phyloP scores from a whole-genome alignment of 495 filamentous ascomycete species.

The Cenococcum geophilum region DNA sequence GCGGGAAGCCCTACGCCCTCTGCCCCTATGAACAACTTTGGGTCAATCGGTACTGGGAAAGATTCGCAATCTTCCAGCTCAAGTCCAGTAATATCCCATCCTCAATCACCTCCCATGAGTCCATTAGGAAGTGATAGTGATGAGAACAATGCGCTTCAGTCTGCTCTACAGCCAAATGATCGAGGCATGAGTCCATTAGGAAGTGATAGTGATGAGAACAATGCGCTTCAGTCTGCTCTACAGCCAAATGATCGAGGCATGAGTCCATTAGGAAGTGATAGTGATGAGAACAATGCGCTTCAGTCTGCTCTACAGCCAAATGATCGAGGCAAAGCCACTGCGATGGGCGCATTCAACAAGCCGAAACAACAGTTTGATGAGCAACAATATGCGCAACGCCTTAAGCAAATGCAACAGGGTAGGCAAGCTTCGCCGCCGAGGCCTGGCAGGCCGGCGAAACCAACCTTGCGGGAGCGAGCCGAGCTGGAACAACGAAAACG shows the following conservation, averaged over 20 bases:
- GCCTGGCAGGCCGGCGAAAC: constrained; percentile 22
- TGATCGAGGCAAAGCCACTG: constrained; percentile 80
- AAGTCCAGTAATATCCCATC: constrained; percentile 45
- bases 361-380: constrained; percentile 72
- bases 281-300: constrained; percentile 53
- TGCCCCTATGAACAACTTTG: constrained; percentile 28
- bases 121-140: constrained; percentile 66
- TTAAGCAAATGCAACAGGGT: constrained; percentile 69
- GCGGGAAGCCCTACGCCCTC: constrained; percentile 50
- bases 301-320: constrained; percentile 60
- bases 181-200: constrained; percentile 66
- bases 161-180: constrained; percentile 66
- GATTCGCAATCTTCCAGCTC: constrained; percentile 33
- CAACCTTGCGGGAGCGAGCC: constrained; percentile 27
- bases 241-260: constrained; percentile 73
- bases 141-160: constrained; percentile 50
- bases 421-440: constrained; percentile 43
- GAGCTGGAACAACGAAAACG: constrained; percentile 24
- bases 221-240: constrained; percentile 52
- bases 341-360: constrained; percentile 77
- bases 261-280: constrained; percentile 62
- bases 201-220: constrained; percentile 59
- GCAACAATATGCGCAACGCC: constrained; percentile 73
- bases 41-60: constrained; percentile 33
- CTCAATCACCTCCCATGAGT: constrained; percentile 55